These are phyloP conservation scores for Eutrema salsugineum DNA, from an alignment of 441 rosid species.

Conservation along the genomic window DNA sequence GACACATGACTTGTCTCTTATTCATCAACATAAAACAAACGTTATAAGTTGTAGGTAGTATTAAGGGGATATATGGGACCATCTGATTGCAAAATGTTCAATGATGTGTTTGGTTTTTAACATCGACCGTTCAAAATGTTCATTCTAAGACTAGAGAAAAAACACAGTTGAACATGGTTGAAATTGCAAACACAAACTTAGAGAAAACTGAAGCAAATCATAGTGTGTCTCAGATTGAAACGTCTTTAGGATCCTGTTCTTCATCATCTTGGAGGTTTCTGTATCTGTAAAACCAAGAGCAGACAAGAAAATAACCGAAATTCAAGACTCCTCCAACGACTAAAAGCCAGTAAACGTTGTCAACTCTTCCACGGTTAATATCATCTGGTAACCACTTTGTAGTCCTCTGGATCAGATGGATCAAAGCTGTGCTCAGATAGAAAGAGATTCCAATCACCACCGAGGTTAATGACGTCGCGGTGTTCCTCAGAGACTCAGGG, in stretches of 20 bases:
- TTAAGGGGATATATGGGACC: too few relatives aligned
- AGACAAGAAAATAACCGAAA: conserved; percentile 10
- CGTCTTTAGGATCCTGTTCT: not conserved
- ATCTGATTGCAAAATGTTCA: too few relatives aligned
- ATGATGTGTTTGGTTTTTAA: too few relatives aligned
- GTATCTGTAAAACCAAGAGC: not conserved
- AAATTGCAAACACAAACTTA: not conserved
- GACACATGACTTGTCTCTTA: too few relatives aligned
- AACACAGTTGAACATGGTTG: not conserved
- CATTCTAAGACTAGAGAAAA: not conserved
- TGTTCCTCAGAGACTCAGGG: conserved; percentile 34
- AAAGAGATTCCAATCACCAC: conserved; percentile 32
- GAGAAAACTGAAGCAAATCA: not conserved
- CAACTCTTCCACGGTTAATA: conserved; percentile 42
- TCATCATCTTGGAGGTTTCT: not conserved
- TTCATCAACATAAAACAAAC: too few relatives aligned
- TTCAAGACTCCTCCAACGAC: conserved; percentile 16
- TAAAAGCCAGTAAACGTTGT: conserved; percentile 42
- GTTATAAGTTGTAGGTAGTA: too few relatives aligned
- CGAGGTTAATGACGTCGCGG: conserved; percentile 37
- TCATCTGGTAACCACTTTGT: conserved; percentile 43
- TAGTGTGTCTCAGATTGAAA: not conserved
- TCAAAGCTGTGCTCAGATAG: conserved; percentile 36
- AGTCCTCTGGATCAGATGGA: conserved; percentile 24
- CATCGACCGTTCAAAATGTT: too few relatives aligned